Percentiles rank a stretch among this genome's conserved stretches.
Evolutionary conservation across 768 basidiomycete genomes (phyloP).

Genomic region (Amanita rubescens): DNA sequence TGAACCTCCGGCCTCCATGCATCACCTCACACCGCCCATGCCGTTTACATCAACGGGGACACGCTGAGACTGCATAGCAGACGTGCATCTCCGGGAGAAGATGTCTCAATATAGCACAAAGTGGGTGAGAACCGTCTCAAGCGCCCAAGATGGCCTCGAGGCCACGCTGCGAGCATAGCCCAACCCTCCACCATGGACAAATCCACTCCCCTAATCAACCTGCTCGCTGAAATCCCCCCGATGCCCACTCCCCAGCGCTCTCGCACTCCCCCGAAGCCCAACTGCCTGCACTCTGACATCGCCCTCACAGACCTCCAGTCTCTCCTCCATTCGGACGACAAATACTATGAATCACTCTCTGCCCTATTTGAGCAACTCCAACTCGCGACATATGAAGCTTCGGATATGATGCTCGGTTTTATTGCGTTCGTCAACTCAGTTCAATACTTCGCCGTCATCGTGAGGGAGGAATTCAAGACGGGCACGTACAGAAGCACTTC

Average conservation of each 20-base stretch:
- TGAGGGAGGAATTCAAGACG: not conserved
- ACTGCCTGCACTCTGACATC: not conserved
- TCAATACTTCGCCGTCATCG: constrained; percentile 36
- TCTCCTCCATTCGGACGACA: constrained; percentile 15
- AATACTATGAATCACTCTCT: constrained; percentile 26
- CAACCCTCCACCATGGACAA: no score
- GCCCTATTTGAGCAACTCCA: constrained; percentile 35
- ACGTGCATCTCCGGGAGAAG: not conserved
- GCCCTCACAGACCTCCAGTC: not conserved
- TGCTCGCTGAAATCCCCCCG: no score
- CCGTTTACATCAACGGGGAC: no score
- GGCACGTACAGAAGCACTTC: not conserved
- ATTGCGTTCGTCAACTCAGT: constrained; percentile 32
- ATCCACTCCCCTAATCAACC: no score
- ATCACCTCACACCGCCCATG: not conserved
- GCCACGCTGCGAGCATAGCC: no score
- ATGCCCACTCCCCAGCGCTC: not conserved
- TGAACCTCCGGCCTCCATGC: not conserved
- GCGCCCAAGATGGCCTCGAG: not conserved
- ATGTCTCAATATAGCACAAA: not conserved
- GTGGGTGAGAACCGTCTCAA: not conserved
- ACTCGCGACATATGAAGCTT: constrained; percentile 32
- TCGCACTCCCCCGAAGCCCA: not conserved
- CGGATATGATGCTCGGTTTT: constrained; percentile 30
- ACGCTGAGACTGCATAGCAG: not conserved